Conservation (phyloP, 1,284 basidiomycete genomes). For the Cronartium quercuum region DNA sequence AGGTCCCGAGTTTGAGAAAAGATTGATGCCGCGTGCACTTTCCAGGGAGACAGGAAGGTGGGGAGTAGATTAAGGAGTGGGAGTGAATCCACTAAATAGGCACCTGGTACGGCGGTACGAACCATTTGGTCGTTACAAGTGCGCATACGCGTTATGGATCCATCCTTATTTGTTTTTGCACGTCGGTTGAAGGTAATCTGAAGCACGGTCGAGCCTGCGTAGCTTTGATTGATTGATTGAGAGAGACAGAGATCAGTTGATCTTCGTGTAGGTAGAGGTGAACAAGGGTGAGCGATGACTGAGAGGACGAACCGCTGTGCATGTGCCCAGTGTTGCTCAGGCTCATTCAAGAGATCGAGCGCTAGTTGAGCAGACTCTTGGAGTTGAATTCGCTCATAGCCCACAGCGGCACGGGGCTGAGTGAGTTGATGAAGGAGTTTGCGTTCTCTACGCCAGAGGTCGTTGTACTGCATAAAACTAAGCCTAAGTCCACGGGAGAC, state of each 20-base stretch:
- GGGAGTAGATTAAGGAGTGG: slow-evolving; percentile 45
- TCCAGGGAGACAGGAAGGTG: slow-evolving; percentile 44
- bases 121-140: slow-evolving; percentile 44
- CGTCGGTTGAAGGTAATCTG: slow-evolving; percentile 47
- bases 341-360: slow-evolving; percentile 43
- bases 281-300: background rate
- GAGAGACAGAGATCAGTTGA: background rate
- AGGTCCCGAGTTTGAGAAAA: slow-evolving; percentile 44
- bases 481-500: slow-evolving; percentile 44
- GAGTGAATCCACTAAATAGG: slow-evolving; percentile 45
- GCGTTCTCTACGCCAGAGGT: slow-evolving; percentile 44
- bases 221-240: slow-evolving; percentile 36
- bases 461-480: slow-evolving; percentile 46
- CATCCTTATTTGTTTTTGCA: slow-evolving; percentile 42
- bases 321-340: slow-evolving; percentile 44
- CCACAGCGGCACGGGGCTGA: slow-evolving; percentile 43
- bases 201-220: slow-evolving; percentile 47
- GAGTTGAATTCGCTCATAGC: slow-evolving; percentile 45
- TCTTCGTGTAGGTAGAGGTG: background rate
- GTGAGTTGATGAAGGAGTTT: slow-evolving; percentile 44
- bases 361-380: slow-evolving; percentile 45
- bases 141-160: slow-evolving; percentile 45
- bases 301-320: slow-evolving; percentile 41
- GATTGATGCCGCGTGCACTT: slow-evolving; percentile 40
- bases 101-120: slow-evolving; percentile 45